These are phyloP conservation scores for Amylocystis lapponica DNA, from an alignment of 768 basidiomycete species.

Conservation along the genomic window DNA sequence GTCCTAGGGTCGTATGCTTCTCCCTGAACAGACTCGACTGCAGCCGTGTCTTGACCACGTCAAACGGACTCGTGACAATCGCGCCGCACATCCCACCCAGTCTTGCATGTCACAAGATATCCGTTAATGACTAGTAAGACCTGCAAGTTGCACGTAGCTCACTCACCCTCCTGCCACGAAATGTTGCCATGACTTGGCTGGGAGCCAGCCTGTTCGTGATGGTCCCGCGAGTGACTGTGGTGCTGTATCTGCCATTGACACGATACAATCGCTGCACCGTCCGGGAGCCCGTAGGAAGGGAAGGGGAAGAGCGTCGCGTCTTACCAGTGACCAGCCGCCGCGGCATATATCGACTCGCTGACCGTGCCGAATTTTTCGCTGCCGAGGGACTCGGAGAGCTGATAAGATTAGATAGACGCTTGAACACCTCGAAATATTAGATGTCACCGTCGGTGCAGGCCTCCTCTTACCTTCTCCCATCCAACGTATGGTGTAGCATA, in stretches of 20 bases:
- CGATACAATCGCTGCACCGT: not conserved
- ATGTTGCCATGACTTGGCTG: constrained; percentile 79
- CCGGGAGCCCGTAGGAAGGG: not conserved
- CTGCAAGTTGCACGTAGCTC: not conserved
- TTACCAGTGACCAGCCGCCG: constrained; percentile 4
- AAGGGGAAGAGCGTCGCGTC: constrained; percentile 8
- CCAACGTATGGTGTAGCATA: too few relatives aligned
- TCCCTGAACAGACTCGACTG: constrained; percentile 82
- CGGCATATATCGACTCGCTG: constrained; percentile 2
- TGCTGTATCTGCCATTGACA: constrained; percentile 19
- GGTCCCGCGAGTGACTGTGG: constrained; percentile 26
- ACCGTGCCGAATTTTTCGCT: constrained; percentile 8
- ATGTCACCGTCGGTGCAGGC: too few relatives aligned
- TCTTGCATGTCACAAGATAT: constrained; percentile 33
- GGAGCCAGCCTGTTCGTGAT: constrained; percentile 37
- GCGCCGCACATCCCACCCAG: constrained; percentile 97
- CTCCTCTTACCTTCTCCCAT: too few relatives aligned
- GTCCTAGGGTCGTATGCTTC: constrained; percentile 29
- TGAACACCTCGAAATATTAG: too few relatives aligned
- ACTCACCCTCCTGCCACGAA: constrained; percentile 84
- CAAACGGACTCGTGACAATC: constrained; percentile 94
- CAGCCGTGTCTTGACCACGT: constrained; percentile 95
- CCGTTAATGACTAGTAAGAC: not conserved
- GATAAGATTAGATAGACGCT: constrained; percentile 18
- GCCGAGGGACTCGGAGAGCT: not conserved